Evolutionary conservation across 108 stramenopile species (phyloP).

Genomic region (Nitzschia sp.): DNA sequence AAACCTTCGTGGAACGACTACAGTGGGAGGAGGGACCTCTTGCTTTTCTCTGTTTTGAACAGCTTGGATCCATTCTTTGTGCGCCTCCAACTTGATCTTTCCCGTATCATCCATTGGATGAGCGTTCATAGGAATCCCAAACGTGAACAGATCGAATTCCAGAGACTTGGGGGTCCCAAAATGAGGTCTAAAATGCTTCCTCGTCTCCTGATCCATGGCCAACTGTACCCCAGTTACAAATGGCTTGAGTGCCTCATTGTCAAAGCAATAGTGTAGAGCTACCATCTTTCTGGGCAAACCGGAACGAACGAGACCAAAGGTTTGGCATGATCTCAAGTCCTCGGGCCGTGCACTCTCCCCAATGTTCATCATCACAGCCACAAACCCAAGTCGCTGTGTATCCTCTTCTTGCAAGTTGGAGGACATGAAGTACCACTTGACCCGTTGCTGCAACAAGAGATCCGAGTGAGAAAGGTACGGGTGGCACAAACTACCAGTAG

Average conservation of each 20-base stretch:
- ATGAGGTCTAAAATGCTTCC: slow-evolving; percentile 7
- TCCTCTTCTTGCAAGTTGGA: slow-evolving; percentile 18
- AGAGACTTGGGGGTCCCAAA: not conserved
- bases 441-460: not conserved
- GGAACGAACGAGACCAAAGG: not conserved
- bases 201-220: not conserved
- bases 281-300: slow-evolving; percentile 15
- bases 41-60: not conserved
- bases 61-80: slow-evolving; percentile 3
- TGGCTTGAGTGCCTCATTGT: slow-evolving; percentile 7
- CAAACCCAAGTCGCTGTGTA: slow-evolving; percentile 14
- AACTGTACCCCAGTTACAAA: not conserved
- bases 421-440: slow-evolving; percentile 21
- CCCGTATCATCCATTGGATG: not conserved
- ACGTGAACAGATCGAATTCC: slow-evolving; percentile 19
- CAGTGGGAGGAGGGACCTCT: not conserved
- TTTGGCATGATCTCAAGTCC: not conserved
- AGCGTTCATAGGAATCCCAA: slow-evolving; percentile 17
- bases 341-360: not conserved
- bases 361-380: not conserved
- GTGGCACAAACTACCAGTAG: not conserved
- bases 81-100: not conserved
- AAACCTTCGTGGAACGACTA: not conserved
- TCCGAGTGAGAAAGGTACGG: too few relatives aligned
- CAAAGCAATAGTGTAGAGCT: slow-evolving; percentile 21